Evolutionary conservation across 345 rosid species (phyloP), one percentile per base, ranked within the genome.

Genomic region (Conringia planisiliqua): DNA sequence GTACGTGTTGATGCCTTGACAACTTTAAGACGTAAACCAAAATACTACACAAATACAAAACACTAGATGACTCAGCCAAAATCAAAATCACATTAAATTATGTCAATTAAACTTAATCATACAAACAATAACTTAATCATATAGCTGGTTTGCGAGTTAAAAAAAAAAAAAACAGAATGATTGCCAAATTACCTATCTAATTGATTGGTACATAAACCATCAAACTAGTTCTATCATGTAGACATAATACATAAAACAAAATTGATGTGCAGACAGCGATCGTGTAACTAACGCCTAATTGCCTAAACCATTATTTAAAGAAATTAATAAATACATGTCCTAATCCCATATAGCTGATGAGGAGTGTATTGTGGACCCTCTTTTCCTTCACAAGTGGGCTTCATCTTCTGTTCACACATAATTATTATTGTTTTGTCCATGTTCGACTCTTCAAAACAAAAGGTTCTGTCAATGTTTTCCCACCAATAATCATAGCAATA

Each of bases 161-260:
- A 29, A 2, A 17, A 6, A 22, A 46, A 17, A 3, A 14, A 39
- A 1, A 48, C 18, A 30, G 11, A 65, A 30, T 13, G 30, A 46
- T 47, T 11, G 33, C 71, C 33, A 48, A 66, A 35, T n/a, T n/a
- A n/a, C 46, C 14, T 66, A 66, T 33, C 13, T 16, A 68, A 24
- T 36, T 14, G 60, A 22, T 35, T 10, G 62, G 4, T 27, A 39
- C 18, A 50, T 54, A 54, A n/a, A 68, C 44, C 39, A 68, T 24
- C 39, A 39, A 68, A 68, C 27, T 38, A 68, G 38, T 44, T 68
- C n/a, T 52, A 36, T 51, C 61, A 51, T 36, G n/a, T 47, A 30
- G 29, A 46, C 40, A 64, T 9, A 35, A 33, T 22, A 36, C 22
- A 50, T 66, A 10, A 67, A 24, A 51, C 1, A 68, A 35, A 16